phyloP scores from a whole-genome alignment of 805 yeast species.

The Ogataea thermomethanolica region DNA sequence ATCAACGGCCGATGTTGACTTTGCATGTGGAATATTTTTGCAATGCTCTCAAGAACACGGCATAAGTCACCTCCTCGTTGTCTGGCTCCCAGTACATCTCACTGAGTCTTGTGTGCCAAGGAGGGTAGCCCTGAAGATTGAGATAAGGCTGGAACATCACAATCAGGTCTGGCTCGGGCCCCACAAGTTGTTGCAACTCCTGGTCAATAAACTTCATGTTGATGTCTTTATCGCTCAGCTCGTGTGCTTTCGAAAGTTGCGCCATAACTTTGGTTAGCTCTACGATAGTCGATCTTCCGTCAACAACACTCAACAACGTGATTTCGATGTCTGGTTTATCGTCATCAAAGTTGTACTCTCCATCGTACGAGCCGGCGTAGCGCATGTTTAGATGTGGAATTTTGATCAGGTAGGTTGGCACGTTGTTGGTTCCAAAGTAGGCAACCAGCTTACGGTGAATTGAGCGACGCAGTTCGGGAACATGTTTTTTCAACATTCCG shows the following conservation, averaged over 20 bases:
- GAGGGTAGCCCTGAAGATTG: constrained; percentile 93
- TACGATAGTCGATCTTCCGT: constrained; percentile 88
- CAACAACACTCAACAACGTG: constrained; percentile 64
- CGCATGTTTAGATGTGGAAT: constrained; percentile 64
- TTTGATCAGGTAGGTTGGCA: constrained; percentile 59
- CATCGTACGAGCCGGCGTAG: constrained; percentile 39
- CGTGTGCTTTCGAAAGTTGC: constrained; percentile 60
- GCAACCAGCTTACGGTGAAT: constrained; percentile 56
- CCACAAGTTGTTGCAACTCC: constrained; percentile 70
- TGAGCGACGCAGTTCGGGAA: constrained; percentile 54
- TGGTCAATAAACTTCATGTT: constrained; percentile 72
- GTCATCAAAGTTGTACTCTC: constrained; percentile 27
- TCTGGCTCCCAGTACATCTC: constrained; percentile 92
- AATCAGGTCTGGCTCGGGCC: constrained; percentile 89
- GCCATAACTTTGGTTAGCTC: constrained; percentile 85
- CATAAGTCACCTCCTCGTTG: constrained; percentile 73
- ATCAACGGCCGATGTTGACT: constrained; percentile 79
- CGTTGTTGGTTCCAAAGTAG: constrained; percentile 69
- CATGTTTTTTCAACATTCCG: constrained; percentile 58
- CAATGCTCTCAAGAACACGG: constrained; percentile 76
- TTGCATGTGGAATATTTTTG: constrained; percentile 76
- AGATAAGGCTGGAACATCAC: constrained; percentile 81
- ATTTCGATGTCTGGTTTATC: constrained; percentile 50
- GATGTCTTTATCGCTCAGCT: constrained; percentile 61
- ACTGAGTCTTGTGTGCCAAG: constrained; percentile 92